Conservation (phyloP, 164 flowering plant genomes). For the Pachysandra terminalis region DNA sequence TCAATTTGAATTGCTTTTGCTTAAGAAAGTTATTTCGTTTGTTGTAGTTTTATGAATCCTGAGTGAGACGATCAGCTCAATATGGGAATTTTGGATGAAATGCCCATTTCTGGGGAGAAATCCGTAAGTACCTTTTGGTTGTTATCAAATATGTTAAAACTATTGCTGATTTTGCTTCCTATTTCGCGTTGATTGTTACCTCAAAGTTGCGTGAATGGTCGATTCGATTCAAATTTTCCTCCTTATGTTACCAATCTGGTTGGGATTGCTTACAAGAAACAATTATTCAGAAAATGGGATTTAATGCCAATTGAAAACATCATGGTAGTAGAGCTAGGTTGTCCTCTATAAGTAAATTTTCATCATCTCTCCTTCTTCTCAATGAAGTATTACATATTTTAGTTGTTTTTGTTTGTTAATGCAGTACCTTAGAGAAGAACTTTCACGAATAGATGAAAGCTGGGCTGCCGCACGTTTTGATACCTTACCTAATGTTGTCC, state of each 20-base stretch:
- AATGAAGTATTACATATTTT: neutral
- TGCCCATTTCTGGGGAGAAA: slow-evolving; percentile 56
- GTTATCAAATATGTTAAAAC: neutral
- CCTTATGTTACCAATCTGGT: too few relatives aligned
- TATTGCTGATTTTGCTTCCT: neutral
- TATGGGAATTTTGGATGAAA: slow-evolving; percentile 63
- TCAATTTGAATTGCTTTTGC: neutral
- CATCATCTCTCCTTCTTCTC: neutral
- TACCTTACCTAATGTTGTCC: slow-evolving; percentile 97
- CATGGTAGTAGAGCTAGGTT: too few relatives aligned
- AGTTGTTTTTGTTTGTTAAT: slow-evolving; percentile 8
- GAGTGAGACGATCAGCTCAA: slow-evolving; percentile 8
- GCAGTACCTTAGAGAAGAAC: slow-evolving; percentile 80
- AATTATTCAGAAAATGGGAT: too few relatives aligned
- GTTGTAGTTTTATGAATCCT: slow-evolving; percentile 9
- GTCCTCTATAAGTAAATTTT: neutral
- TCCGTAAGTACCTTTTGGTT: slow-evolving; percentile 29
- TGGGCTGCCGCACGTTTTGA: slow-evolving; percentile 97
- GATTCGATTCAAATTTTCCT: too few relatives aligned
- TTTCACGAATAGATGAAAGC: slow-evolving; percentile 71
- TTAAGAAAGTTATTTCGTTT: neutral
- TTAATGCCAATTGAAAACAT: too few relatives aligned
- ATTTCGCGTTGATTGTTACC: neutral
- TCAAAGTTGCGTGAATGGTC: too few relatives aligned
- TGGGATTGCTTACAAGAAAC: neutral